A percentile compares a stretch with the other conserved stretches of the same genome.
phyloP scores from a whole-genome alignment of 345 rosid species.

The Trapa bicornis region DNA sequence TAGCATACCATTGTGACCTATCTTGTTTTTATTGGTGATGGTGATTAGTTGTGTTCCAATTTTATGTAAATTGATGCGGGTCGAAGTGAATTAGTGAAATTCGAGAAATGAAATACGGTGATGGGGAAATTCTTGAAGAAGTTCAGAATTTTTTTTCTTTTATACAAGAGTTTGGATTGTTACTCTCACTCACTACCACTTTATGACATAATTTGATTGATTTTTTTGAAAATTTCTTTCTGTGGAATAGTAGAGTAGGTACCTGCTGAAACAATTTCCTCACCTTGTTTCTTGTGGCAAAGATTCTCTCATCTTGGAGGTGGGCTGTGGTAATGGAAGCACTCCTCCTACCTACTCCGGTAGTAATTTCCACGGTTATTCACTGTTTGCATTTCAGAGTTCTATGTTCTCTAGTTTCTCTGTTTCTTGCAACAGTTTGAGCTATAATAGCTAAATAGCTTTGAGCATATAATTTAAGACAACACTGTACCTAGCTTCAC shows the following conservation, averaged over 20 bases:
- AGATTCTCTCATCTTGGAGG: constrained; percentile 58
- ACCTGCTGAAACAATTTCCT: constrained; percentile 79
- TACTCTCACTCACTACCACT: too few species aligned
- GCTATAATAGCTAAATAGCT: not conserved
- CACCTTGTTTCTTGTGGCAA: constrained; percentile 44
- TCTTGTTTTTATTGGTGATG: not conserved
- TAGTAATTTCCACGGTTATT: constrained; percentile 10
- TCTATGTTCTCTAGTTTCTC: not conserved
- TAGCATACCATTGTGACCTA: not conserved
- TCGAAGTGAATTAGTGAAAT: not conserved
- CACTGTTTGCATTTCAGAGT: not conserved
- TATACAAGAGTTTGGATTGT: not conserved
- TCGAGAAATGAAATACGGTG: not conserved
- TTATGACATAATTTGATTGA: not conserved
- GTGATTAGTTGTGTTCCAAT: not conserved
- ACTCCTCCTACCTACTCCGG: constrained; percentile 60
- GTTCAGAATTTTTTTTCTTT: too few species aligned
- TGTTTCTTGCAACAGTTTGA: not conserved
- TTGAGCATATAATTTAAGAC: not conserved
- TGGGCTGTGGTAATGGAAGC: constrained; percentile 92
- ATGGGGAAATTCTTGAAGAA: not conserved
- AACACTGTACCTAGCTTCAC: not conserved
- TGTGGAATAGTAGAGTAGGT: constrained; percentile 59
- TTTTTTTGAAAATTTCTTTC: not conserved
- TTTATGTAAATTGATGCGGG: not conserved